These are phyloP conservation scores for Verbena officinalis DNA, from an alignment of 257 asterid species.

Conservation along the genomic window DNA sequence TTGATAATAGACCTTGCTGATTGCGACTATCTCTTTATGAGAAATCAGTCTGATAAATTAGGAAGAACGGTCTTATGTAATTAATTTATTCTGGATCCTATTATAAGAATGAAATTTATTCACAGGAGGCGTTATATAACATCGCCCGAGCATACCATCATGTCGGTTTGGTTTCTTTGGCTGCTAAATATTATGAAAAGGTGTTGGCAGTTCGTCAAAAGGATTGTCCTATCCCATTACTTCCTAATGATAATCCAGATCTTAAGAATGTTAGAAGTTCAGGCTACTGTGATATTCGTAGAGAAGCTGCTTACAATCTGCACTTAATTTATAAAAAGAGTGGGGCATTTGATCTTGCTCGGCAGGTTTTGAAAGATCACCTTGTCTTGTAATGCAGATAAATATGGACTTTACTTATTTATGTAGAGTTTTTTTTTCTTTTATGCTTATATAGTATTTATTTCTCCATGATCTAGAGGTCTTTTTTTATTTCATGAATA, in stretches of 20 bases:
- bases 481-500: no score
- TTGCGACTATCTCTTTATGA: no score
- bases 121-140: slow-evolving; percentile 73
- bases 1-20: no score
- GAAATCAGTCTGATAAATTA: no score
- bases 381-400: slow-evolving; percentile 40
- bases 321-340: slow-evolving; percentile 73
- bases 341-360: slow-evolving; percentile 87
- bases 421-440: no score
- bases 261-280: slow-evolving; percentile 28
- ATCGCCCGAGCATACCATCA: slow-evolving; percentile 87
- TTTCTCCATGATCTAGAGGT: no score
- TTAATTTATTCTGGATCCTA: no score
- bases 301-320: slow-evolving; percentile 85
- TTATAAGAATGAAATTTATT: slow-evolving; percentile 1
- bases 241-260: slow-evolving; percentile 60
- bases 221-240: slow-evolving; percentile 67
- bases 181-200: slow-evolving; percentile 66
- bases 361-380: slow-evolving; percentile 74
- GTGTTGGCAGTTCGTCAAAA: slow-evolving; percentile 51
- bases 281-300: slow-evolving; percentile 76
- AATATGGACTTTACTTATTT: neutral
- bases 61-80: no score
- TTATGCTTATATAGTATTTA: no score
- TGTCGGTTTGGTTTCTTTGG: slow-evolving; percentile 70